Base-by-base conservation (phyloP, 768 basidiomycete species). In the Cystobasidium tubakii region DNA sequence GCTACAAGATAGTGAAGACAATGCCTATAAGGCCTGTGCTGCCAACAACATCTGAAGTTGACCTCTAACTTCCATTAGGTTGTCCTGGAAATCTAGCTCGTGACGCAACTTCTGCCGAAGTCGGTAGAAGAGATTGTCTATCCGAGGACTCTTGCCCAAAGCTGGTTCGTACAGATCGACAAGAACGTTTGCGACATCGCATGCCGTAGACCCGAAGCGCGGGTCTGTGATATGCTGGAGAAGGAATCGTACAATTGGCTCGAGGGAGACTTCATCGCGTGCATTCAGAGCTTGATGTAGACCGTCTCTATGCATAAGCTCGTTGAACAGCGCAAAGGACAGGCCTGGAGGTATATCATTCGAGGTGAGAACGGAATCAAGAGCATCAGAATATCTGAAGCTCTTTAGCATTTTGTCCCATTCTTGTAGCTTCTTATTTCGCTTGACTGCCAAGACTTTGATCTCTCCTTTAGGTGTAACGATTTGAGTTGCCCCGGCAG, bases 361-460 rank as follows among this genome's bases (percentile, higher is more conserved):
- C 84, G 91, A 92, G 78, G 87, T 87, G 73, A 98, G 82, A 15
- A 94, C 93, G 4, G 91, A 87, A 82, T 99, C 95, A 69, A 99
- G 82, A 3, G 96, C 96, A 42, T 92, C 92, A 9, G 89, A 89
- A 81, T 99, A 98, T 79, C 90, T 91, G 85, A 98, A 99, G 44
- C 83, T 84, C 81, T 98, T 98, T 62, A 99, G 84, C 65, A 91
- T 83, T 78, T 86, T 86, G 81, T 99, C 96, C 81, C 96, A 96
- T 70, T 91, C 89, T 81, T 86, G 89, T 60, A 98, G 82, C 75
- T 86, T 85, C 80, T 85, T 88, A 80, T 82, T 86, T 73, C 88
- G 85, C 80, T 86, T 36, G 13, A 69, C 31, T n/a, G 66, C 46
- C 66, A 44, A n/a, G 23, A 54, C 46, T 75, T 67, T 44, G 39